Evolutionary conservation across 2,329 filamentous ascomycete genomes (phyloP).

Genomic region (Alternaria hordeiaustralica): DNA sequence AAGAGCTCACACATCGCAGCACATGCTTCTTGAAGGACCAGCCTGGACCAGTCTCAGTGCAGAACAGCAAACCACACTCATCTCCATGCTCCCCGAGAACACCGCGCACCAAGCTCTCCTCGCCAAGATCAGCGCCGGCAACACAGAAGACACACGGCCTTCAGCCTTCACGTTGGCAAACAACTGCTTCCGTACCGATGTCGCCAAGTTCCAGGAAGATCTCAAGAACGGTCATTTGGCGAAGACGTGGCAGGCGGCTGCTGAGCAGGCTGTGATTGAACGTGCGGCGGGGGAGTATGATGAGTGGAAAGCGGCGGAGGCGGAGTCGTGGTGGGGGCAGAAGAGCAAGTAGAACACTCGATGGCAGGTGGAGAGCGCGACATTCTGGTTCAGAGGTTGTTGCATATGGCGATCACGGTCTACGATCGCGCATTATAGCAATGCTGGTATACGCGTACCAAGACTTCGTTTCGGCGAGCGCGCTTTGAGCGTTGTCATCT

Average conservation of each 20-base stretch:
- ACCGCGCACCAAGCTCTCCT: conserved; percentile 22
- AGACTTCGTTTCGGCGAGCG: too few relatives aligned
- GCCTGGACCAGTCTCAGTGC: conserved; percentile 40
- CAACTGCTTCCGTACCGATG: conserved; percentile 58
- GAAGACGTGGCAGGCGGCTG: conserved; percentile 64
- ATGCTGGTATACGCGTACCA: too few relatives aligned
- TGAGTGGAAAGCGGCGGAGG: conserved; percentile 60
- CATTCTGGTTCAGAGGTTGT: too few relatives aligned
- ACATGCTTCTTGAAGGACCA: conserved; percentile 38
- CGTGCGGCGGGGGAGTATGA: conserved; percentile 64
- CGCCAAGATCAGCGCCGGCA: conserved; percentile 19
- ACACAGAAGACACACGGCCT: conserved; percentile 25
- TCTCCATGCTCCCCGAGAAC: conserved; percentile 33
- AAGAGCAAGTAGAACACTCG: conserved; percentile 49
- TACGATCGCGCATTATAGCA: too few relatives aligned
- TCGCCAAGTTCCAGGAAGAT: conserved; percentile 64
- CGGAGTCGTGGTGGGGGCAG: conserved; percentile 65
- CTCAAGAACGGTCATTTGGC: conserved; percentile 62
- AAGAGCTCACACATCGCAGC: conserved; percentile 18
- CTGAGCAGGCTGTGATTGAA: conserved; percentile 59
- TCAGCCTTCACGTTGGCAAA: conserved; percentile 38
- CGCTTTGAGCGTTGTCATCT: too few relatives aligned
- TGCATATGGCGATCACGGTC: too few relatives aligned
- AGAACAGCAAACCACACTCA: conserved; percentile 26
- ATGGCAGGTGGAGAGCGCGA: background rate